Evolutionary conservation across 106 monocot species (phyloP).

Genomic region (Dioscorea zingiberensis): DNA sequence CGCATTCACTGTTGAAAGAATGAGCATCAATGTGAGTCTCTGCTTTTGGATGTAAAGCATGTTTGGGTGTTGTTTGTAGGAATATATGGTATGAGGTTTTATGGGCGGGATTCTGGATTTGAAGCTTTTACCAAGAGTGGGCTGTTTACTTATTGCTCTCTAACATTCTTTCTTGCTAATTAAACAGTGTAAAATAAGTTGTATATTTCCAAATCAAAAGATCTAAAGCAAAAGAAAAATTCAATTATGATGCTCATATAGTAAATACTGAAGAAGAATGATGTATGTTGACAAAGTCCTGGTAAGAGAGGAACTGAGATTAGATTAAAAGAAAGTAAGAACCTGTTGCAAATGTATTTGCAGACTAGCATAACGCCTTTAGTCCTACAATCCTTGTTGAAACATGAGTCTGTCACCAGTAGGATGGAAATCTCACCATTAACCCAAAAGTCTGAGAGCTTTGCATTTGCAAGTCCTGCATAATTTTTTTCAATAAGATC

Average conservation of each 20-base stretch:
- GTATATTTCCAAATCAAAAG: not conserved
- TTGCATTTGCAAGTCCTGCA: slow-evolving; percentile 82
- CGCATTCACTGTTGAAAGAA: too few species aligned
- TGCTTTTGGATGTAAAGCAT: too few species aligned
- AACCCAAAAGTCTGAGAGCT: slow-evolving; percentile 93
- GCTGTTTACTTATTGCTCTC: too few species aligned
- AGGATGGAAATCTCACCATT: slow-evolving; percentile 74
- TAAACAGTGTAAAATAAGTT: too few species aligned
- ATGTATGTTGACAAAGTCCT: not conserved
- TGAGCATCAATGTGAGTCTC: too few species aligned
- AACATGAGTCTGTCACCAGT: slow-evolving; percentile 88
- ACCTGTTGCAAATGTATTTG: slow-evolving; percentile 88
- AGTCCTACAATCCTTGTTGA: slow-evolving; percentile 83
- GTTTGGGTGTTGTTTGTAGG: too few species aligned
- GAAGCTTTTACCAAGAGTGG: too few species aligned
- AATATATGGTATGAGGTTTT: too few species aligned
- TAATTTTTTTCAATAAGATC: not conserved
- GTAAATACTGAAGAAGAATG: not conserved
- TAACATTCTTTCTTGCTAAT: too few species aligned
- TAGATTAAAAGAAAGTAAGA: not conserved
- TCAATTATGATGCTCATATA: too few species aligned
- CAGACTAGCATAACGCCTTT: slow-evolving; percentile 88
- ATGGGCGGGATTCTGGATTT: too few species aligned
- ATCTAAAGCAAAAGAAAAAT: not conserved
- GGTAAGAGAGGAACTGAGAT: not conserved